Base-by-base conservation (phyloP, 768 basidiomycete species). In the Rhodotorula taiwanensis region DNA sequence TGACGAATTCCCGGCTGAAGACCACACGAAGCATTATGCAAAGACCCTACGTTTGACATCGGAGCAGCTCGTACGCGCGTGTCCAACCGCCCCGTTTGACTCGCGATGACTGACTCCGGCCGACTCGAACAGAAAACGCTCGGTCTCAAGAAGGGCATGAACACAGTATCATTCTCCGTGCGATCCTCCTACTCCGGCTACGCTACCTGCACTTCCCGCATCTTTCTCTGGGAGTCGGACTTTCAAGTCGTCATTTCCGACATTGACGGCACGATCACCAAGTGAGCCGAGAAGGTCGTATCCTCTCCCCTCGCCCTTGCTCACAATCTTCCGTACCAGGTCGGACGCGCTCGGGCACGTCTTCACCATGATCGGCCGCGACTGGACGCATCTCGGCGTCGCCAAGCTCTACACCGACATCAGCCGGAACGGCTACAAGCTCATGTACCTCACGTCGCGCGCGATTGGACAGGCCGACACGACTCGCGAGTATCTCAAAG, bases 251-350 rank as follows among this genome's bases (percentile, higher is more conserved):
- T 99, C 30, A 84, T 99, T 44, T 95, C 92, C 45, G 95, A 99
- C 73, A 98, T 99, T 64, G 95, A 99, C 73, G 95, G 95, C 10
- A 99, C 94, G 2, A 99, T 99, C 73, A 99, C 95, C 14, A 98
- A 97, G 91, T 94, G 68, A 28, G 83, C 47, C 72, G 4, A 23
- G 7, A 8, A 23, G 21, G 39, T 48, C 54, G 23, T 3, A n/a
- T 25, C 30, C 1, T 36, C 33, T 4, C 10, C 30, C 0, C 27
- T 11, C 18, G 16, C 5, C 18, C 14, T n/a, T 13, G 13, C 42
- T n/a, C 23, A 39, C 18, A 4, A 20, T 53, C 41, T 11, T 45
- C 47, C 57, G 16, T 28, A 6, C n/a, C 70, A 94, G 91, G 75
- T 97, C 93, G 3, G 94, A 98, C 76, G 94, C 90, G 2, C 79